Evolutionary conservation across 495 filamentous ascomycete species (phyloP).

Genomic region (Chaetomium tenue): DNA sequence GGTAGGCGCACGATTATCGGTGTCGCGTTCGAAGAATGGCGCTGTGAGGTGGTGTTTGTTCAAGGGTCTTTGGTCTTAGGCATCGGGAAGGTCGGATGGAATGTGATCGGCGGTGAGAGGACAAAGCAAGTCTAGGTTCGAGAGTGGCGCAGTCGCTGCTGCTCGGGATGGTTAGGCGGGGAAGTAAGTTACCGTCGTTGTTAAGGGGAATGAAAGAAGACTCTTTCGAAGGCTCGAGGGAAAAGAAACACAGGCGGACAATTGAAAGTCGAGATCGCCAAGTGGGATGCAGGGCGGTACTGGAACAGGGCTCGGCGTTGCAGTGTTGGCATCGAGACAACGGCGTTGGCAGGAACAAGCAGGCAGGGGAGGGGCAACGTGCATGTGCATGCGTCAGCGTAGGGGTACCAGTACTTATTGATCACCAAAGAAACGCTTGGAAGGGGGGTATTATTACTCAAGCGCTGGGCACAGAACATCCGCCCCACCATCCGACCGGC

Average conservation of each 20-base stretch:
- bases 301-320: background rate
- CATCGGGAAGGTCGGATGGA: background rate
- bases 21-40: background rate
- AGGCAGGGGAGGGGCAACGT: background rate
- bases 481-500: background rate
- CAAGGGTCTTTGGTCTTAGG: background rate
- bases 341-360: slow-evolving; percentile 2
- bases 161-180: background rate
- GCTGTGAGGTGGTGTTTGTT: background rate
- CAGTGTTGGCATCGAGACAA: background rate
- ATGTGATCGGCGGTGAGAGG: background rate
- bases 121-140: slow-evolving; percentile 1
- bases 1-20: background rate
- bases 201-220: background rate
- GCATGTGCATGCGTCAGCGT: slow-evolving; percentile 12
- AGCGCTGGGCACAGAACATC: background rate
- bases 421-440: background rate
- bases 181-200: background rate
- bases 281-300: background rate
- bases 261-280: background rate
- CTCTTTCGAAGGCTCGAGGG: background rate
- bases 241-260: background rate
- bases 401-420: slow-evolving; percentile 7
- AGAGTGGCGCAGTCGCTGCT: slow-evolving; percentile 2
- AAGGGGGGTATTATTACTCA: background rate